These are phyloP conservation scores for Diospyros lotus DNA, from an alignment of 148 eudicot species.

Conservation along the genomic window DNA sequence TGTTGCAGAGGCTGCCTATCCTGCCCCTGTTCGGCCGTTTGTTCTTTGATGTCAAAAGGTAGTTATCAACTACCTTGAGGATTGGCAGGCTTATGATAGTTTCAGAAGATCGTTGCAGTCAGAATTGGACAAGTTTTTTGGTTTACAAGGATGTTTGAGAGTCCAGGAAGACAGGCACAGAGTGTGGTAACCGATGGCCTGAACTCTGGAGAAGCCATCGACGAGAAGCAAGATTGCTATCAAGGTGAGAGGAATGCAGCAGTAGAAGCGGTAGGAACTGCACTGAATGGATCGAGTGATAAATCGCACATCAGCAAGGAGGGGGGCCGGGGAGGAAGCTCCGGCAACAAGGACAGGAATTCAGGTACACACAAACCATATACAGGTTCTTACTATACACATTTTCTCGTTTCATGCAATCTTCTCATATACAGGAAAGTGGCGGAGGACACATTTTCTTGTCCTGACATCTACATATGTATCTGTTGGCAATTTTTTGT, in stretches of 20 bases:
- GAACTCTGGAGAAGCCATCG: background rate
- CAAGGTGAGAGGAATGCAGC: constrained; percentile 1
- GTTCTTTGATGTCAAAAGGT: background rate
- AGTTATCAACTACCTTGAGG: background rate
- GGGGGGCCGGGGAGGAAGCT: background rate
- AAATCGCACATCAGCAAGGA: constrained; percentile 17
- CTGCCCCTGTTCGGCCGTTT: background rate
- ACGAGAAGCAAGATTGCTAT: constrained; percentile 7
- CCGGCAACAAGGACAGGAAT: constrained; percentile 3
- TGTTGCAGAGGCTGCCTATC: background rate
- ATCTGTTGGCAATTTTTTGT: background rate
- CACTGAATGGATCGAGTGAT: background rate
- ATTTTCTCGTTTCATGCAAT: too few relatives aligned
- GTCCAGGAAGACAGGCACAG: constrained; percentile 7
- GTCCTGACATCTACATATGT: too few relatives aligned
- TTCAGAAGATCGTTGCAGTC: constrained; percentile 6
- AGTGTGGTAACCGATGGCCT: background rate
- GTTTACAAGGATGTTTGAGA: constrained; percentile 13
- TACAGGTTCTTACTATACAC: too few relatives aligned
- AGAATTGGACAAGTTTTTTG: background rate
- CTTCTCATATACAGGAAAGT: too few relatives aligned
- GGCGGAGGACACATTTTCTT: too few relatives aligned
- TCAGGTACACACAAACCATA: constrained; percentile 22
- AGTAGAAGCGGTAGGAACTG: constrained; percentile 12
- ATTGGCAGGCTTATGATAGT: constrained; percentile 6